Evolutionary conservation across 805 yeast species (phyloP), one percentile per base, ranked within the genome.

Genomic region (Aciculoconidium aculeatum): DNA sequence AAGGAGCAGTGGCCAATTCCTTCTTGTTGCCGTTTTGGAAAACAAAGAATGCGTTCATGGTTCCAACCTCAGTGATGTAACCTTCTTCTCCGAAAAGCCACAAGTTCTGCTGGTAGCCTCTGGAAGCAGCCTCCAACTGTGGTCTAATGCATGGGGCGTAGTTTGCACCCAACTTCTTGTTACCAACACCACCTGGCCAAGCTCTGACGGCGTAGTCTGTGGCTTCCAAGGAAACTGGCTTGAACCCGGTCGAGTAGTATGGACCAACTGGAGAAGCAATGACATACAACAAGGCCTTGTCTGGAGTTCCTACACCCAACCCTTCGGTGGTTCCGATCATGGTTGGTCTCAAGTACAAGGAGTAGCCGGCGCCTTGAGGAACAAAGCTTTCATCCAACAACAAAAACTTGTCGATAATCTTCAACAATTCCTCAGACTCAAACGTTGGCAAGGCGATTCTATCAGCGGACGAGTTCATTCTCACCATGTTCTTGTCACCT

Each of bases 101-200:
- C 56, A 90, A 67, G 69, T 90, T 90, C 65, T 92, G 97, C 58
- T 85, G 94, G 68, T 77, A 88, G 24, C 98, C 98, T 60, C 88
- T 77, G 14, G 68, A 51, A 32, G 95, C 95, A 29, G 97, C 96
- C 63, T 84, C 80, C 46, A 73, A 67, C 65, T 86, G 96, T 17
- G 97, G 96, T 53, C 73, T 70, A 49, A 88, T 77, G 58, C 96
- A 84, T 39, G 97, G 96, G 25, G 96, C 98, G 54, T 90, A 90
- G 70, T 90, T 90, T 38, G 95, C 96, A 60, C 98, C 98, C 49
- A 90, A 75, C 64, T 90, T 90, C 61, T 76, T 80, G 75, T 90
- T 82, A 62, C 98, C 98, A 47, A 78, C 87, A 59, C 97, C 98
- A 51, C 95, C 95, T 53, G 97, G 97, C 97, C 97, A 90, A 17